Base-by-base conservation (phyloP, 345 rosid genomes). In the Gossypium australe region DNA sequence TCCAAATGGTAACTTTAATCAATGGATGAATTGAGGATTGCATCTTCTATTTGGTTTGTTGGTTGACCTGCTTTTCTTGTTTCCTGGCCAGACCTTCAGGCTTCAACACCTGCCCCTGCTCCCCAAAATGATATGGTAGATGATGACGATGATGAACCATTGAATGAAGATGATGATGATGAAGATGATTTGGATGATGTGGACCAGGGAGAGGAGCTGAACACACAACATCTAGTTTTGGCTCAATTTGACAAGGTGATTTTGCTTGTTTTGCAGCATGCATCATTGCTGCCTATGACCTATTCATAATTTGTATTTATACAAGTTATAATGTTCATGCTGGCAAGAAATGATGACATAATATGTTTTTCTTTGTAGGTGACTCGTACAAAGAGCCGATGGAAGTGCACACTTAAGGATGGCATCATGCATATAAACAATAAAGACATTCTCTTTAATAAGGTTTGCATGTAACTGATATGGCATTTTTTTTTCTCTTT, bases 191-290 rank as follows among this genome's bases (percentile, higher is more conserved):
- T 93, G 78, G 98, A 95, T 79, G 99, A 89, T 77, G 85, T 88
- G 79, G 98, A 91, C 66, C 80, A 89, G 53, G 94, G 91, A 18
- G 99, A 95, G 80, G 99, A 95, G 78, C 80, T 89, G 87, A 93
- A 91, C 83, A 89, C 99, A 1, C 97, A 93, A 61, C 99, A 93
- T 85, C 78, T 95, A 71, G 97, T 95, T 76, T 82, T 95, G 85
- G 99, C 98, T 67, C 99, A 91, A 69, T 94, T 94, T 80, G 98
- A 94, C 82, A 94, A 94, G 98, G 98, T 94, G 82, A n/a, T 45
- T 53, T 24, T 10, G n/a, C 41, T 17, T n/a, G 53, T 61, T 60
- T 57, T 24, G 72, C 58, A 24, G 16, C 72, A 45, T 58, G 25
- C 12, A 20, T 56, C 25, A 11, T 55, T 20, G 56, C 48, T 73